Evolutionary conservation across 371 early-diverging fungal genomes (phyloP).

Genomic region (Cokeromyces recurvatus): DNA sequence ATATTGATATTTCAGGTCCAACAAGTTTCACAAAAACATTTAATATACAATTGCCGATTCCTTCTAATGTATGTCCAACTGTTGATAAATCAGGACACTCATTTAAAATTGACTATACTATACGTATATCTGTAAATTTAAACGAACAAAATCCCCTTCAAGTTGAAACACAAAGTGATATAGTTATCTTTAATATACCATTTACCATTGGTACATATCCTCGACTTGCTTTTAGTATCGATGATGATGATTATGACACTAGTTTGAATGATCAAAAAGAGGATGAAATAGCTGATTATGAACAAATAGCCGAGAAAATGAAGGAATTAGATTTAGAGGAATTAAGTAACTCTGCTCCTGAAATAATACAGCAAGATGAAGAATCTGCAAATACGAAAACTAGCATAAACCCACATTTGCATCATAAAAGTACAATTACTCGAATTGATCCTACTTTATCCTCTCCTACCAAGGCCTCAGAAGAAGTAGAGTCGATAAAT

Average conservation of each 20-base stretch:
- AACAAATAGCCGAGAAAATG: constrained; percentile 11
- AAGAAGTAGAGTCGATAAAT: too few species aligned
- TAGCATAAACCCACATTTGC: not conserved
- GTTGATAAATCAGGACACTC: constrained; percentile 8
- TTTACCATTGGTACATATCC: constrained; percentile 41
- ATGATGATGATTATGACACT: constrained; percentile 28
- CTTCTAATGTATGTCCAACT: constrained; percentile 17
- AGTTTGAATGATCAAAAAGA: not conserved
- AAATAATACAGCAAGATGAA: not conserved
- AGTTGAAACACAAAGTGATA: constrained; percentile 11
- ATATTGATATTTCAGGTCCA: constrained; percentile 23
- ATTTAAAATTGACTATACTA: constrained; percentile 31
- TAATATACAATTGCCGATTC: constrained; percentile 23
- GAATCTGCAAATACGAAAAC: not conserved
- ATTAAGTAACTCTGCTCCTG: not conserved
- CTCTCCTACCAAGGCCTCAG: not conserved
- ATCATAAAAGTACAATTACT: not conserved
- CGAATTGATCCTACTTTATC: too few species aligned
- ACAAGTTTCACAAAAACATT: constrained; percentile 16
- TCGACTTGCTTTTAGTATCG: constrained; percentile 27
- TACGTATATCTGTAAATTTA: constrained; percentile 30
- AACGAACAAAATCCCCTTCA: constrained; percentile 21
- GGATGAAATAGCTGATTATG: not conserved
- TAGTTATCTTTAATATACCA: constrained; percentile 19
- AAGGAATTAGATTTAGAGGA: constrained; percentile 8